phyloP scores from a whole-genome alignment of 805 yeast species.

The Zygoascus bituminiphila region DNA sequence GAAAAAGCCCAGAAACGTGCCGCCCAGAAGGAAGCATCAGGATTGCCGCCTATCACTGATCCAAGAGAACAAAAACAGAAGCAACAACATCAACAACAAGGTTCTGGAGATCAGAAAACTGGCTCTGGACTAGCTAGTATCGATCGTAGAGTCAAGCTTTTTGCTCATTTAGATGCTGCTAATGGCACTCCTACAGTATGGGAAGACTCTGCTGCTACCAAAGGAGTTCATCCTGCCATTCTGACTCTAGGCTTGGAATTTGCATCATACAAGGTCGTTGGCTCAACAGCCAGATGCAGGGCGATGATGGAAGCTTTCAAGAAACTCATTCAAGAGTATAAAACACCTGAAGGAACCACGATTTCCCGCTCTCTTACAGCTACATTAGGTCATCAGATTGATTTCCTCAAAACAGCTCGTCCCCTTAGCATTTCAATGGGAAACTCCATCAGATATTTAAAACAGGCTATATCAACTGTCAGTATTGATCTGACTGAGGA shows the following conservation, averaged over 20 bases:
- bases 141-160: constrained; percentile 1
- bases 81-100: not conserved
- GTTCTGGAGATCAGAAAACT: not conserved
- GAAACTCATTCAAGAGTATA: constrained; percentile 67
- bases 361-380: constrained; percentile 81
- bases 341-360: constrained; percentile 78
- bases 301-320: constrained; percentile 82
- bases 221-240: constrained; percentile 80
- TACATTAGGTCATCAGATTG: constrained; percentile 86
- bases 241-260: constrained; percentile 69
- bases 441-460: constrained; percentile 93
- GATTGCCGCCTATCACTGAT: constrained; percentile 31
- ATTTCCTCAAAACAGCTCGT: constrained; percentile 80
- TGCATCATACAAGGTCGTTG: constrained; percentile 79
- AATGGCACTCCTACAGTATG: not conserved
- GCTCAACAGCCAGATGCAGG: constrained; percentile 77
- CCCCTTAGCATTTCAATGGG: constrained; percentile 95
- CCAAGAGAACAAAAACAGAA: constrained; percentile 4
- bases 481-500: constrained; percentile 63
- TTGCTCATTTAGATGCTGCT: constrained; percentile 8
- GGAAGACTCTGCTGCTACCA: constrained; percentile 36
- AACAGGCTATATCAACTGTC: constrained; percentile 81
- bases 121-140: not conserved
- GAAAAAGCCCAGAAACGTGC: constrained; percentile 92
- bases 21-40: constrained; percentile 67